phyloP scores from a whole-genome alignment of 2,329 filamentous ascomycete species.

The Colletotrichum chrysophilum region DNA sequence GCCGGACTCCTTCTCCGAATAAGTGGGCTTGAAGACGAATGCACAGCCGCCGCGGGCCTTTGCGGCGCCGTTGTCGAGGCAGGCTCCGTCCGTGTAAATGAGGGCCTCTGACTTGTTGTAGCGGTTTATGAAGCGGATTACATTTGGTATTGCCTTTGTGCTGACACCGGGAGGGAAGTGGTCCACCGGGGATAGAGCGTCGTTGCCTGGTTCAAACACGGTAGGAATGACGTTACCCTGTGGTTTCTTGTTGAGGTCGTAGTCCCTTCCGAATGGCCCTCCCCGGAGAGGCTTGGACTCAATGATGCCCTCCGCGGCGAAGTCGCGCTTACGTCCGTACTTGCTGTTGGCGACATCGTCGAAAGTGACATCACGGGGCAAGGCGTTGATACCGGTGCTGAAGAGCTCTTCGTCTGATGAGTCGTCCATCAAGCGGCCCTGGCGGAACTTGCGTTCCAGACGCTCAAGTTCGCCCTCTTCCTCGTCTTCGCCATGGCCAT shows the following conservation, averaged over 20 bases:
- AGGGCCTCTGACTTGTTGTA: conserved; percentile 36
- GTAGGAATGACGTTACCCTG: conserved; percentile 29
- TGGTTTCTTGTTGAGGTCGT: background rate
- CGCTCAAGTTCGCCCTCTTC: background rate
- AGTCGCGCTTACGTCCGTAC: conserved; percentile 23
- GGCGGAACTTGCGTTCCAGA: background rate
- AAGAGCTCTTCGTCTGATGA: background rate
- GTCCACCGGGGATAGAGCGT: conserved; percentile 24
- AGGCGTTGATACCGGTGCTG: conserved; percentile 29
- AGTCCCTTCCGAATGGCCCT: background rate
- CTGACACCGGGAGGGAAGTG: conserved; percentile 27
- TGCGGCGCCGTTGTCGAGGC: conserved; percentile 43
- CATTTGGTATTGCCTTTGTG: background rate
- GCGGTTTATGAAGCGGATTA: conserved; percentile 34
- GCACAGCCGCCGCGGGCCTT: conserved; percentile 46
- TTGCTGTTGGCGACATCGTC: conserved; percentile 41
- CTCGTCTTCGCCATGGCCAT: background rate
- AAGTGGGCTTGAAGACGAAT: conserved; percentile 31
- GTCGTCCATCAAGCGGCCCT: background rate
- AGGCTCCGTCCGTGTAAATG: conserved; percentile 52
- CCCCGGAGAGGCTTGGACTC: background rate
- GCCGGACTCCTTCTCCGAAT: background rate
- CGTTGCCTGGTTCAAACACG: conserved; percentile 29
- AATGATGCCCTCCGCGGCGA: background rate
- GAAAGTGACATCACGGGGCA: conserved; percentile 39